Evolutionary conservation across 2,329 filamentous ascomycete species (phyloP), one percentile per base, ranked within the genome.

Genomic region (Amesomyces nigricolor): DNA sequence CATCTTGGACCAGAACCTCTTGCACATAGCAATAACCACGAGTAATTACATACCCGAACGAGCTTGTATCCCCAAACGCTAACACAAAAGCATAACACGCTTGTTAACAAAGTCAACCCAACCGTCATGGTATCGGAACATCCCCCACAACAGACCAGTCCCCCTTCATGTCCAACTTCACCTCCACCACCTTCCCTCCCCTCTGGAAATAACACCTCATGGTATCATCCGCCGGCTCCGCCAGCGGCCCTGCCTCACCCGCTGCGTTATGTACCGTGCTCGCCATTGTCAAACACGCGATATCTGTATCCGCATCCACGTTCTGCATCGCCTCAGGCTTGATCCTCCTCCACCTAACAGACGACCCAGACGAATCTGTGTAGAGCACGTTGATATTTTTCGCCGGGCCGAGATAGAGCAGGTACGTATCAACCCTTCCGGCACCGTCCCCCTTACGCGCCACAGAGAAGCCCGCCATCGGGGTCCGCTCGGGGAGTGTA

Each of bases 121-220:
- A 11, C 13, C 22, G 14, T 54, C 47, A 59, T 1, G 54, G 44
- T n/a, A 57, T 57, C 17, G 54, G 51, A 51, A 59, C 47, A 7
- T 9, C 29, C 40, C 54, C 58, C 8, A 53, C 22, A 7, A 38
- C 58, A 2, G 47, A 44, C 58, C 58, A 59, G 5, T 57, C 48
- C 38, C 48, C 54, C 47, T 11, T 43, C 35, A 13, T 19, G 26
- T 54, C 49, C 19, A 60, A 14, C 53, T 16, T 52, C 3, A 54
- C 61, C 57, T 61, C 59, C 9, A 55, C 43, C 39, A 60, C 37
- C 14, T n/a, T 11, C 5, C 59, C 61, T 0, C 54, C 54, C 16
- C 35, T 46, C 52, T 61, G 57, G 35, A 63, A 61, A 30, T 51
- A 63, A n/a, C 61, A 63, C 48, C 58, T 50, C 13, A 46, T 46